These are phyloP conservation scores for Canavalia ensiformis DNA, from an alignment of 306 rosid species.

Conservation along the genomic window DNA sequence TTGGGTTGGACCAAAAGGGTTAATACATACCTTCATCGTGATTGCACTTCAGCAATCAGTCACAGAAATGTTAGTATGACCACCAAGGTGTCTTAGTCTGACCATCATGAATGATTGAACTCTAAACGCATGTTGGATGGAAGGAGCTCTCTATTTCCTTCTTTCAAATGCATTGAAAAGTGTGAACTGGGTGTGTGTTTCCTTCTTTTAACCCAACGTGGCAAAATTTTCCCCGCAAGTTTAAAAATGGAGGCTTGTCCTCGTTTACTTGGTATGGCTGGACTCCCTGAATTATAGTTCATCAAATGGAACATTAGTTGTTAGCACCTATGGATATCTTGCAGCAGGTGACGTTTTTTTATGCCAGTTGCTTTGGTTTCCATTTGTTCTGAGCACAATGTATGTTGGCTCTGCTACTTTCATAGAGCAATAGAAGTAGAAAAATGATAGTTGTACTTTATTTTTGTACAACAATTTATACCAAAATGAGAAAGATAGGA, in stretches of 20 bases:
- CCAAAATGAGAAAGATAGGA: no score
- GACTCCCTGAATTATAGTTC: background rate
- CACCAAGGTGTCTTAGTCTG: background rate
- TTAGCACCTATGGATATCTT: background rate
- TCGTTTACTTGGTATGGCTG: background rate
- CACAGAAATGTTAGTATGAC: constrained; percentile 9
- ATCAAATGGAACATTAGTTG: background rate
- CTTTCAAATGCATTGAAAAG: background rate
- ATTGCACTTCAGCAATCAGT: background rate
- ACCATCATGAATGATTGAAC: background rate
- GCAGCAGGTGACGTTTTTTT: background rate
- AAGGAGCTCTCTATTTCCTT: background rate
- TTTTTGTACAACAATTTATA: no score
- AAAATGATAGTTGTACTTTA: no score
- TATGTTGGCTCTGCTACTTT: background rate
- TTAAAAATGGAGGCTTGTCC: constrained; percentile 1
- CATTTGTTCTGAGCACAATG: background rate
- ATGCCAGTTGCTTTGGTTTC: background rate
- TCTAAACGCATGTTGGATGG: background rate
- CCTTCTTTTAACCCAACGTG: background rate
- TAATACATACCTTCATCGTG: constrained; percentile 27
- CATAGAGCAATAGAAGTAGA: background rate
- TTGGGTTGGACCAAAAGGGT: constrained; percentile 39
- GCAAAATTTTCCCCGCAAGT: background rate
- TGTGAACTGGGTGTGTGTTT: background rate